A percentile compares a stretch with the other conserved stretches of the same genome.
Evolutionary conservation across 2,329 filamentous ascomycete species (phyloP).

Genomic region (Sclerotiophoma versabilis): DNA sequence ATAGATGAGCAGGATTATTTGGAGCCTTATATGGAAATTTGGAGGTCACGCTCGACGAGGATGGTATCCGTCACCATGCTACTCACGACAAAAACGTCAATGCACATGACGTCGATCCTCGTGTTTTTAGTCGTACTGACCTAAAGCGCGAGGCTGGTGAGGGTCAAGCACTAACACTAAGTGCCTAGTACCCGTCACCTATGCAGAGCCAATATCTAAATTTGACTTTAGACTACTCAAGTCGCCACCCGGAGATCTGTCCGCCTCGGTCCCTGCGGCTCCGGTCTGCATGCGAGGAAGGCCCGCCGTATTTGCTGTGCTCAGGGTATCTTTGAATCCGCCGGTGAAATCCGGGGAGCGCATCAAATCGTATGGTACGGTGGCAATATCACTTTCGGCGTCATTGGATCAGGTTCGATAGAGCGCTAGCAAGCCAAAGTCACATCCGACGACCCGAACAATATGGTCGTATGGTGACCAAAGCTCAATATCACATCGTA

Average conservation of each 20-base stretch:
- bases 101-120: slow-evolving; percentile 15
- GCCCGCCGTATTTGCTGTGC: background rate
- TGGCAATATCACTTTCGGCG: background rate
- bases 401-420: background rate
- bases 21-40: slow-evolving; percentile 6
- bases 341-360: background rate
- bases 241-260: background rate
- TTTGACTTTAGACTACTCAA: slow-evolving; percentile 1
- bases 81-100: background rate
- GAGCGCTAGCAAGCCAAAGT: background rate
- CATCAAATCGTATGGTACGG: background rate
- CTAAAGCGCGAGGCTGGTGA: slow-evolving; percentile 13
- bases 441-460: slow-evolving; percentile 2
- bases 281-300: background rate
- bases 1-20: background rate
- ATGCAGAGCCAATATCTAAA: slow-evolving; percentile 9
- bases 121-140: slow-evolving; percentile 2
- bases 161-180: background rate
- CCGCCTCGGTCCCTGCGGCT: slow-evolving; percentile 3
- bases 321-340: background rate
- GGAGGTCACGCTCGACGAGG: background rate
- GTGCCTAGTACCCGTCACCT: slow-evolving; percentile 7
- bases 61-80: background rate
- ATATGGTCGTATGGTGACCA: slow-evolving; percentile 5
- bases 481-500: background rate